Evolutionary conservation across 306 rosid genomes (phyloP), one percentile per base, ranked within the genome.

Genomic region (Vigna angularis): DNA sequence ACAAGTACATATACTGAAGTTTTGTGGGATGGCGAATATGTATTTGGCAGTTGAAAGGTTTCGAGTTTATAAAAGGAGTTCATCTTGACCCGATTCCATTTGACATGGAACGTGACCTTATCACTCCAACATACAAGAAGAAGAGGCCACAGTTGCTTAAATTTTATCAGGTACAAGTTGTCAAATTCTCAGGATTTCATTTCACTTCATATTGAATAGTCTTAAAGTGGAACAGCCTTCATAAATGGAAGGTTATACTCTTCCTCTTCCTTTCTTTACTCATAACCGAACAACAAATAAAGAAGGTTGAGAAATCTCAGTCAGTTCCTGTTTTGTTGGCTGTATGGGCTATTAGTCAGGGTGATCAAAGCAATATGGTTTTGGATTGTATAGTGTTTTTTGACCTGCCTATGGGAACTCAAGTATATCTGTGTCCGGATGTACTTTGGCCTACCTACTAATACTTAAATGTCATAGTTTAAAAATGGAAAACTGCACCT

Each of bases 91-190:
- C 99, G 1, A 86, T 75, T 70, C 94, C 93, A 22, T 95, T 95
- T 72, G 99, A 95, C 87, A 91, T 95, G 78, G 98, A 95, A 50
- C 97, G 97, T 12, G 99, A 91, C 83, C 98, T 95, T 79, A 90
- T 83, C 59, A 95, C 98, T 79, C 99, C 99, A 71, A 93, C 98
- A 13, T 93, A 87, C 69, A 95, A 93, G 91, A 93, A 87, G 88
- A 95, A 86, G 93, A 90, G 99, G 85, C 96, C 99, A 18, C 99
- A 93, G 87, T 50, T 95, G 79, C 90, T 83, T 28, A 93, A 95
- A 86, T 86, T 87, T 84, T 95, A 95, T 77, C 83, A 95, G 99
- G 98, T 95, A 83, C 45, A 50, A 69, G 44, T 9, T 58, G 26
- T 9, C 52, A 51, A 69, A 61, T 58, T 79, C 47, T 82, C 81